Conservation (phyloP, 2,329 filamentous ascomycete genomes). For the Fusarium tjaetaba region DNA sequence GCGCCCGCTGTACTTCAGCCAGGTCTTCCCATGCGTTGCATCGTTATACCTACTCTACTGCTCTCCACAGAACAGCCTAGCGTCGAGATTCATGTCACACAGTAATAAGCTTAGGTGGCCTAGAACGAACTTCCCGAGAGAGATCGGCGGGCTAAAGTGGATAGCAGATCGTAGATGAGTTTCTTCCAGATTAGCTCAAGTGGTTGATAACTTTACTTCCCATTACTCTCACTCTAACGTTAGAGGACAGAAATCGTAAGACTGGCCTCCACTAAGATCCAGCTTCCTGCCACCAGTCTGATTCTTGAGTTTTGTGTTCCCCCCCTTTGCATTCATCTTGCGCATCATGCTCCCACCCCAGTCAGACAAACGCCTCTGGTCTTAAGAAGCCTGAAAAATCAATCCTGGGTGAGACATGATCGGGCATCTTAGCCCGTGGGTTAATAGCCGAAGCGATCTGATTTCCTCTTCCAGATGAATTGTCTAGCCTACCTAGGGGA, state of each 20-base stretch:
- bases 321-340: not conserved
- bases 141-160: conserved; percentile 30
- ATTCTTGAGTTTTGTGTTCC: not conserved
- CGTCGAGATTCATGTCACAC: not conserved
- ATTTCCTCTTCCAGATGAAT: not conserved
- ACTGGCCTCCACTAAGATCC: not conserved
- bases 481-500: not conserved
- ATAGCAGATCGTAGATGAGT: not conserved
- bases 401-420: not conserved
- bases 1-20: not conserved
- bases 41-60: not conserved
- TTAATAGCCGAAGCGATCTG: not conserved
- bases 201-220: conserved; percentile 8
- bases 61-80: not conserved
- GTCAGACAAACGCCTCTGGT: not conserved
- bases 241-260: not conserved
- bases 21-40: not conserved
- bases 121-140: conserved; percentile 30
- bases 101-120: conserved; percentile 10
- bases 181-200: conserved; percentile 31
- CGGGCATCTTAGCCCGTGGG: not conserved
- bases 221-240: not conserved
- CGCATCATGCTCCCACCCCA: conserved; percentile 19
- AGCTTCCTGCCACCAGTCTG: not conserved
- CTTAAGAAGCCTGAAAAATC: not conserved